These are phyloP conservation scores for Nicotiana otophora DNA, from an alignment of 257 asterid species.

Conservation along the genomic window DNA sequence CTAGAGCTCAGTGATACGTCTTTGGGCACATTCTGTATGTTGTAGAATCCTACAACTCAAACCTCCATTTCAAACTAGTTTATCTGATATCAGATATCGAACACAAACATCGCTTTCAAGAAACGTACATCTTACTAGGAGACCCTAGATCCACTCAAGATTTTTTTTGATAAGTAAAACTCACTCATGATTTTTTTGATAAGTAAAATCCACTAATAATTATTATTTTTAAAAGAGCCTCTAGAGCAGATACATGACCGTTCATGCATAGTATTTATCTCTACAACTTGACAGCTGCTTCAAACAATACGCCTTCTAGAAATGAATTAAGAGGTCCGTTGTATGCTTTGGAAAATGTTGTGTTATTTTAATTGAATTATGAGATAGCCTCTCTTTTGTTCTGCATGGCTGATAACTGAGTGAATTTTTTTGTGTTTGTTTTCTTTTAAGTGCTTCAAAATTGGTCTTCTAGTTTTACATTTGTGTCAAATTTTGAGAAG, in stretches of 20 bases:
- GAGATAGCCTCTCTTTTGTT: neutral
- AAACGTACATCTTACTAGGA: neutral
- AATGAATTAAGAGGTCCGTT: neutral
- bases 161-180: neutral
- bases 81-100: neutral
- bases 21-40: neutral
- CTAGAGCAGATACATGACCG: neutral
- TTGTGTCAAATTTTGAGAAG: neutral
- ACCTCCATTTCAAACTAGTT: neutral
- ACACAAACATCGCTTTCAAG: neutral
- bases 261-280: neutral
- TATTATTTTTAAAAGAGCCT: neutral
- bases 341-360: neutral
- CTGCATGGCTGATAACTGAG: neutral
- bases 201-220: neutral
- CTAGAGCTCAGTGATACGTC: neutral
- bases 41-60: neutral
- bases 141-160: neutral
- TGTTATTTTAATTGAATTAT: neutral
- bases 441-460: neutral
- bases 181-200: neutral
- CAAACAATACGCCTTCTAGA: neutral
- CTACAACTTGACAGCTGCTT: neutral
- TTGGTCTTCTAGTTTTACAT: neutral
- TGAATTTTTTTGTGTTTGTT: neutral